A percentile compares a stretch with the other conserved stretches of the same genome.
Conservation (phyloP, 2,329 filamentous ascomycete genomes). For the Pseudocercospora macadamiae region DNA sequence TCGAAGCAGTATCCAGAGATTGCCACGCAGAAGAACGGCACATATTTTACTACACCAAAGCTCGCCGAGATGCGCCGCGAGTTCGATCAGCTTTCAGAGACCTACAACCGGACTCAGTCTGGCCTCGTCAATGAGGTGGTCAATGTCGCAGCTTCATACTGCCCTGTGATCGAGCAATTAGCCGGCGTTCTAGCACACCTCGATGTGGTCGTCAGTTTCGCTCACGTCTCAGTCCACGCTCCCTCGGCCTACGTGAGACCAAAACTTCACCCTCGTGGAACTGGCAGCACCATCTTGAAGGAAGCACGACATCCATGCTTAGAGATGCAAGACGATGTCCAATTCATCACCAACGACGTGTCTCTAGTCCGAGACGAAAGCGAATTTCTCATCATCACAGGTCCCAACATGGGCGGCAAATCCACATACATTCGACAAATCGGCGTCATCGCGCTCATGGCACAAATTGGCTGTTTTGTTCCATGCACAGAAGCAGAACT, state of each 20-base stretch:
- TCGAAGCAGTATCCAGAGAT: slow-evolving; percentile 81
- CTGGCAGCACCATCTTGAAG: slow-evolving; percentile 84
- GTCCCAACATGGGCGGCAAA: slow-evolving; percentile 99
- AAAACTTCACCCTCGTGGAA: slow-evolving; percentile 84
- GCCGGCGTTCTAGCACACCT: slow-evolving; percentile 88
- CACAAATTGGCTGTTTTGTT: slow-evolving; percentile 94
- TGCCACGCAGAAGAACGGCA: slow-evolving; percentile 97
- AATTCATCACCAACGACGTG: slow-evolving; percentile 98
- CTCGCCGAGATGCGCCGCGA: slow-evolving; percentile 82
- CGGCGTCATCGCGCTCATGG: slow-evolving; percentile 95
- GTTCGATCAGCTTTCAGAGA: slow-evolving; percentile 89
- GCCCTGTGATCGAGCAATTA: slow-evolving; percentile 85
- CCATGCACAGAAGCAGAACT: slow-evolving; percentile 88
- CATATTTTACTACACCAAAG: slow-evolving; percentile 90
- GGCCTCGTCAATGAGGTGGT: slow-evolving; percentile 93
- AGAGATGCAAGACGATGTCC: slow-evolving; percentile 98
- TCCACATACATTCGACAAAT: slow-evolving; percentile 98
- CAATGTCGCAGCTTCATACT: slow-evolving; percentile 89
- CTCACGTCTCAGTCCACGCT: slow-evolving; percentile 90
- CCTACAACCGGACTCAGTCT: slow-evolving; percentile 92
- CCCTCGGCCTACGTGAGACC: slow-evolving; percentile 90
- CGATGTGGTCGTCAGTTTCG: slow-evolving; percentile 92
- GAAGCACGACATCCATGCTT: slow-evolving; percentile 96
- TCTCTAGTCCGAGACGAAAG: slow-evolving; percentile 75
- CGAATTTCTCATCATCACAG: slow-evolving; percentile 94